These are phyloP conservation scores for Taiwanofungus camphoratus DNA, from an alignment of 1,284 basidiomycete species.

Conservation along the genomic window DNA sequence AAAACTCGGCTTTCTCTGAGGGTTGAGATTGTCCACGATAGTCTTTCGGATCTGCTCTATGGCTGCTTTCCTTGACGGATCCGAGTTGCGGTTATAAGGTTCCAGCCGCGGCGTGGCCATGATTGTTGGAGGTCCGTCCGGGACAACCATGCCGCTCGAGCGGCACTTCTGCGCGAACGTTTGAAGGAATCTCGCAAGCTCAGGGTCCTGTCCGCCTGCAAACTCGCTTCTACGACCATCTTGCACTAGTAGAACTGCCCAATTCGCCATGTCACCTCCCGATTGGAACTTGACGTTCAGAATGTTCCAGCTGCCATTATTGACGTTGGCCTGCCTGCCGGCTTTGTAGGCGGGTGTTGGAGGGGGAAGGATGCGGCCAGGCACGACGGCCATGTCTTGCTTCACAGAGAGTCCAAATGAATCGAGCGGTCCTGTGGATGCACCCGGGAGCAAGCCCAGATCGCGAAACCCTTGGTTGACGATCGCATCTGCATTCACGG, in stretches of 20 bases:
- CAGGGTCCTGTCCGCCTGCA: conserved; percentile 35
- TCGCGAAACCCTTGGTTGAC: conserved; percentile 46
- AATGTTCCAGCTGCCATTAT: conserved; percentile 69
- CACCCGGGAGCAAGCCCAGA: conserved; percentile 42
- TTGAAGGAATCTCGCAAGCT: conserved; percentile 35
- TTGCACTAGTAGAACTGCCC: conserved; percentile 56
- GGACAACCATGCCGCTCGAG: conserved; percentile 47
- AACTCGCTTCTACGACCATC: conserved; percentile 38
- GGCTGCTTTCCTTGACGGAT: conserved; percentile 38
- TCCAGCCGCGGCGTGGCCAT: conserved; percentile 29
- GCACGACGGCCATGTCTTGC: conserved; percentile 52
- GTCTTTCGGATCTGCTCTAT: conserved; percentile 35
- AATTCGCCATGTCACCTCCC: conserved; percentile 41
- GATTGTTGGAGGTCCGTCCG: conserved; percentile 32
- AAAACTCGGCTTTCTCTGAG: conserved; percentile 41
- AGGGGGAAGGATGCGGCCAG: conserved; percentile 53
- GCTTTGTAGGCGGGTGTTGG: conserved; percentile 50
- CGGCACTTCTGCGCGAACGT: conserved; percentile 48
- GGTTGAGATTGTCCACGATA: conserved; percentile 30
- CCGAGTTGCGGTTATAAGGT: conserved; percentile 24
- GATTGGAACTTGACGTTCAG: conserved; percentile 57
- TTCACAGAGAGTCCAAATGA: conserved; percentile 57
- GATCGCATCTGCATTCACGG: conserved; percentile 52
- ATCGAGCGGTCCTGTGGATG: conserved; percentile 23
- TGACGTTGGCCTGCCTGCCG: conserved; percentile 39